Percentiles rank a stretch among this genome's conserved stretches.
Evolutionary conservation across 805 yeast genomes (phyloP).

Genomic region (Pichia cephalocereana): DNA sequence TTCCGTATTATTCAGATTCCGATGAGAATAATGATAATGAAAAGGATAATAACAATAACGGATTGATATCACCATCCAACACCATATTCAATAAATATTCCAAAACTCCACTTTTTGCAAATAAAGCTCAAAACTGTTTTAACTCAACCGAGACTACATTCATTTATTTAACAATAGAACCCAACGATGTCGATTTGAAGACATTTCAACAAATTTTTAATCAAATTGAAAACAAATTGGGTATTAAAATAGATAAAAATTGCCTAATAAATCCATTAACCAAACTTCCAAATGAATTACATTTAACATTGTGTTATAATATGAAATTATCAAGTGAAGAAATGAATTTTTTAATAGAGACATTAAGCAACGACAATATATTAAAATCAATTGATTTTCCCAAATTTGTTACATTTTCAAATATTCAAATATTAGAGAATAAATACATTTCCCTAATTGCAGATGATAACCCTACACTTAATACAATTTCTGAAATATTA

Average conservation of each 20-base stretch:
- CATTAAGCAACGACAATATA: background rate
- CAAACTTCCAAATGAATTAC: background rate
- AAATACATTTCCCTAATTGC: background rate
- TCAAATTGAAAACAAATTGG: background rate
- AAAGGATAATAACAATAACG: background rate
- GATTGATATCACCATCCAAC: background rate
- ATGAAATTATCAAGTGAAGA: background rate
- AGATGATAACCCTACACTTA: background rate
- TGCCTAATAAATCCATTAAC: background rate
- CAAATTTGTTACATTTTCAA: background rate
- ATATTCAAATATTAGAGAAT: background rate
- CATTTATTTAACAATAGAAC: background rate
- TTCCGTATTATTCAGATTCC: background rate
- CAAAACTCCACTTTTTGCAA: background rate
- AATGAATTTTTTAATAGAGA: background rate
- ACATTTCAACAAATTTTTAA: background rate
- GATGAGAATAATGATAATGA: background rate
- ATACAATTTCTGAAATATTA: background rate
- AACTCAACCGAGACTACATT: background rate
- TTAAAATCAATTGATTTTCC: background rate
- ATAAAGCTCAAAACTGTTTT: background rate
- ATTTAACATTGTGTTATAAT: background rate
- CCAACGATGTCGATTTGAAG: background rate
- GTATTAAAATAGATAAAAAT: background rate
- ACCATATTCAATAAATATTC: background rate